phyloP scores from a whole-genome alignment of 139 green algal species.

The Deuterostichococcus epilithicus region DNA sequence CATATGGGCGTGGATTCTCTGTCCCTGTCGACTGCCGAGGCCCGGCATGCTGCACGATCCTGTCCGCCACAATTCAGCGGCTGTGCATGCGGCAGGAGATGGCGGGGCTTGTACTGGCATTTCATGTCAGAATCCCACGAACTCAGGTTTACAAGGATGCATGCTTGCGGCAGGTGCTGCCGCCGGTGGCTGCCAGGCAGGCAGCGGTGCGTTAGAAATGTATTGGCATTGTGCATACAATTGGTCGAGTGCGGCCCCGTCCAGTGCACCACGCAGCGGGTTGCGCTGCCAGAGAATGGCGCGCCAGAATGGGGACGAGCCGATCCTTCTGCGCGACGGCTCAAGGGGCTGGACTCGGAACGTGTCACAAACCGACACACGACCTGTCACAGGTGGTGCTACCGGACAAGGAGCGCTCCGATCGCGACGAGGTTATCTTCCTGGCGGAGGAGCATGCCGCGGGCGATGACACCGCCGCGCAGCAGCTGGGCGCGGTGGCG shows the following conservation, averaged over 20 bases:
- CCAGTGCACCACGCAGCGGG: not conserved
- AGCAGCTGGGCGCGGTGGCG: conserved; percentile 64
- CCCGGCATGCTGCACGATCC: too few species aligned
- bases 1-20: too few species aligned
- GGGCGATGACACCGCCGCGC: conserved; percentile 42
- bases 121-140: too few species aligned
- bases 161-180: not conserved
- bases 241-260: not conserved
- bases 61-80: too few species aligned
- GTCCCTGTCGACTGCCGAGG: too few species aligned
- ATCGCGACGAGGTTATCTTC: conserved; percentile 74
- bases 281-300: not conserved
- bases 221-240: too few species aligned
- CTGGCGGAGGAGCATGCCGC: conserved; percentile 43
- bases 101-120: too few species aligned
- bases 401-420: conserved; percentile 52
- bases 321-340: not conserved
- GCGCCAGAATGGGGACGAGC: not conserved
- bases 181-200: too few species aligned
- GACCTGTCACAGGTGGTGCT: conserved; percentile 60
- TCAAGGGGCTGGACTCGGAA: not conserved
- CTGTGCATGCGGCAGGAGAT: too few species aligned
- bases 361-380: not conserved
- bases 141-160: too few species aligned
- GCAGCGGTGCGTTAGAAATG: too few species aligned